Base-by-base conservation (phyloP, 2,329 filamentous ascomycete species). In the Fusarium sublunatum region DNA sequence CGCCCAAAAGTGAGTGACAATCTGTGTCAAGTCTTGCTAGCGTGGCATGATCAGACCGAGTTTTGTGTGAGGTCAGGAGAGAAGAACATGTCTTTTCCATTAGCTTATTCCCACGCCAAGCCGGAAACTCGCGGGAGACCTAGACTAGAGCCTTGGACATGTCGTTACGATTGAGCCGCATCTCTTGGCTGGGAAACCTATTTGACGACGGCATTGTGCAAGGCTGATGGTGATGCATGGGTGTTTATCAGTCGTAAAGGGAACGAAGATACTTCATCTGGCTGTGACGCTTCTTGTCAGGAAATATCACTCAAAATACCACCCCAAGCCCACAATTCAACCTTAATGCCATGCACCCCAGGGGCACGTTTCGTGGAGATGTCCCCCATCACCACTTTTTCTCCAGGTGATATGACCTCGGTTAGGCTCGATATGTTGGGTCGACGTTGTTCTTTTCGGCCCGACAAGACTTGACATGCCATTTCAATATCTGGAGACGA, bases 151-250 rank as follows among this genome's bases (percentile, higher is more conserved):
- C 19, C 19, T 15, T 22, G 24, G 2, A 3, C 19, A 47, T 43
- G 47, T 48, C 38, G 57, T 6, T 41, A 60, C 60, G 55, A 28
- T 40, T 60, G 42, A 60, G 57, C 57, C 57, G 55, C 57, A 60
- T 60, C 38, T 61, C 57, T 61, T 60, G 57, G 56, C 57, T 55
- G 38, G 19, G 19, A 38, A 55, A 42, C 43, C 8, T 29, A 2
- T 24, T 6, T 7, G 9, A 42, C 13, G 26, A 42, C 22, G 28
- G 15, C 15, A 10, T 24, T 22, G 3, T 24, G 13, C 11, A 12
- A 25, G 19, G 19, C 22, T 25, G 22, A 11, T 39, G 13, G 9
- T 10, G 11, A 13, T 25, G 10, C 24, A 39, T 6, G 9, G 13
- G 3, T 13, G 11, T 29, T 29, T 29, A 10, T 32, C 3, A 32